Evolutionary conservation across 331 rosid species (phyloP).

Genomic region (Malus hybrid): DNA sequence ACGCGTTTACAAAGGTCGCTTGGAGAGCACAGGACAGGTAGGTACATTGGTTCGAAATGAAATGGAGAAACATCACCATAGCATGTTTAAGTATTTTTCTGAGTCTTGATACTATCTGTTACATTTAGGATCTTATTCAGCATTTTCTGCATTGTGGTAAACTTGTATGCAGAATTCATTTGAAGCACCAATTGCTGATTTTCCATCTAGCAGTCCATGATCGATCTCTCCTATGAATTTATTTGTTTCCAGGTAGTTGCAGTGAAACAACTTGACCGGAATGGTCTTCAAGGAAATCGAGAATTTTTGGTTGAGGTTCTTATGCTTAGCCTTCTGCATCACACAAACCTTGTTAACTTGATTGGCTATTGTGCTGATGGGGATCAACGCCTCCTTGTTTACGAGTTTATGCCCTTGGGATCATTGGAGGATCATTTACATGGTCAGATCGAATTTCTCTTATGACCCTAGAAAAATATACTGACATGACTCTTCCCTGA

Average conservation of each 20-base stretch:
- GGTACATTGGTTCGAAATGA: conserved; percentile 8
- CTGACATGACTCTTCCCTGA: background rate
- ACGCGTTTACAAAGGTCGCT: conserved; percentile 85
- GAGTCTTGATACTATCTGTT: conserved; percentile 1
- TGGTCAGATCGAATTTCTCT: conserved; percentile 50
- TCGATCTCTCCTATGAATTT: background rate
- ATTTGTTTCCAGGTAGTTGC: conserved; percentile 74
- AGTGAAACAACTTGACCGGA: conserved; percentile 95
- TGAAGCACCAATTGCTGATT: background rate
- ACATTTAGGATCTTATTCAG: conserved; percentile 8
- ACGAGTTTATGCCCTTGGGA: conserved; percentile 99
- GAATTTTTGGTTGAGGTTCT: conserved; percentile 98
- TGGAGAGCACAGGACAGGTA: conserved; percentile 96
- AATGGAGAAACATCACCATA: conserved; percentile 5
- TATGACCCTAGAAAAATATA: background rate
- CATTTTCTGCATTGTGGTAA: background rate
- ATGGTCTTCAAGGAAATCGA: conserved; percentile 97
- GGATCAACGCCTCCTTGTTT: conserved; percentile 95
- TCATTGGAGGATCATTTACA: conserved; percentile 99
- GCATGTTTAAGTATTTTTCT: background rate
- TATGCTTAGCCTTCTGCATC: conserved; percentile 99
- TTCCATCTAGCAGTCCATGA: conserved; percentile 9
- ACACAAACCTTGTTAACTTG: conserved; percentile 88
- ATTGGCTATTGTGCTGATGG: conserved; percentile 99
- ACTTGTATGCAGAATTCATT: background rate